Conservation (phyloP, 495 filamentous ascomycete species). For the Cercophora samala region DNA sequence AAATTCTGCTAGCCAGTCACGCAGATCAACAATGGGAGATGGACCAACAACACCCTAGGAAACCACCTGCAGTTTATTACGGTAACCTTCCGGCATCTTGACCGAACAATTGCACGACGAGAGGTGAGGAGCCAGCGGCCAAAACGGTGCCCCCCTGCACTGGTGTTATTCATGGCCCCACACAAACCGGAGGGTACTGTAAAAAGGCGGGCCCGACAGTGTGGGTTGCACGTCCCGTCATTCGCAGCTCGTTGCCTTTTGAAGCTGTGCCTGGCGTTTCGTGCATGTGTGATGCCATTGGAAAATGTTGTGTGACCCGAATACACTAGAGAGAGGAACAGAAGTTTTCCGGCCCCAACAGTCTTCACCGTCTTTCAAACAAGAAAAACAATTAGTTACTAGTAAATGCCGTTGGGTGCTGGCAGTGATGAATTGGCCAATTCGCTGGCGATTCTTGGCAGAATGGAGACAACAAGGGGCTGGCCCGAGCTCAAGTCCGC, state of each 20-base stretch:
- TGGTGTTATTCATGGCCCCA: too few species aligned
- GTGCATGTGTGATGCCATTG: neutral
- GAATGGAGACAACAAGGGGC: neutral
- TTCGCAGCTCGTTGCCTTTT: neutral
- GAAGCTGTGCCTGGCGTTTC: neutral
- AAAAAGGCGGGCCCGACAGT: neutral
- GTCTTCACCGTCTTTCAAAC: neutral
- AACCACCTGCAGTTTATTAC: neutral
- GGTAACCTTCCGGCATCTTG: neutral
- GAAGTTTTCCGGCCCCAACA: neutral
- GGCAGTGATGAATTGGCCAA: neutral
- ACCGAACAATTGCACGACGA: neutral
- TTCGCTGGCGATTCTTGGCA: neutral
- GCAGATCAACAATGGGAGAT: neutral
- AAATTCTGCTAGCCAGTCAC: neutral
- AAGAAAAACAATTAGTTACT: neutral
- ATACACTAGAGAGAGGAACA: neutral
- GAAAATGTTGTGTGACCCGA: neutral
- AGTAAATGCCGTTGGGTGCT: neutral
- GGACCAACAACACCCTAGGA: neutral
- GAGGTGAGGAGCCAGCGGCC: neutral
- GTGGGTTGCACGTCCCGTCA: neutral
- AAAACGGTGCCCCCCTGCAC: neutral
- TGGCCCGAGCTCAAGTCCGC: slow-evolving; percentile 4
- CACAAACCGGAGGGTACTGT: neutral